Conservation (phyloP, 176 grass and related monocot genomes). For the Saccharum officinarum region DNA sequence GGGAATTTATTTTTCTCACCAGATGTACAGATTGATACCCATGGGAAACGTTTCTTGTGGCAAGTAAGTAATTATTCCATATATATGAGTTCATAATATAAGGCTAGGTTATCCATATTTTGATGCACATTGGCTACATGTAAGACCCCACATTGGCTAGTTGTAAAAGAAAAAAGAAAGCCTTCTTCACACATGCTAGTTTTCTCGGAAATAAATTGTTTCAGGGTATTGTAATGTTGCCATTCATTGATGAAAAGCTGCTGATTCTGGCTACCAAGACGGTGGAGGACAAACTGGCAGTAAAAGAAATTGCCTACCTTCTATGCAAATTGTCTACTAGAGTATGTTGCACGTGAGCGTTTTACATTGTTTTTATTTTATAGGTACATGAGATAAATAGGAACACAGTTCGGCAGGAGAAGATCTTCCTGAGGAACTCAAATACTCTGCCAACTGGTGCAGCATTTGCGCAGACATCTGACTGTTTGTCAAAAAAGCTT, state of each 20-base stretch:
- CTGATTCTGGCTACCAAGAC: conserved; percentile 40
- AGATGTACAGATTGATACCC: conserved; percentile 58
- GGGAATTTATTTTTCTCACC: neutral
- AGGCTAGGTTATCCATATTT: neutral
- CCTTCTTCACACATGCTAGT: neutral
- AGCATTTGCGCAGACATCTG: neutral
- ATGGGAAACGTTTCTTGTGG: conserved; percentile 56
- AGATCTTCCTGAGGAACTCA: conserved; percentile 45
- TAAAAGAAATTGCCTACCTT: conserved; percentile 25
- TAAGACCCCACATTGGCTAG: too few species aligned
- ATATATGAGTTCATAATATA: neutral
- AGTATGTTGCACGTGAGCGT: neutral
- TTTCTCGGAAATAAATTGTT: conserved; percentile 8
- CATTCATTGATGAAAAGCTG: conserved; percentile 55
- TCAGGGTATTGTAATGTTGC: conserved; percentile 45
- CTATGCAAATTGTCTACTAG: neutral
- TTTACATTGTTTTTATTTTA: neutral
- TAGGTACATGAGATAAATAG: conserved; percentile 46
- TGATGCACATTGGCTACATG: neutral
- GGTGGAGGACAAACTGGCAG: conserved; percentile 37
- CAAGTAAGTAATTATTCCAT: conserved; percentile 41
- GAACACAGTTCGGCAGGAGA: conserved; percentile 43
- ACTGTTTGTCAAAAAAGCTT: neutral
- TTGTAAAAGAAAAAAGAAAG: too few species aligned
- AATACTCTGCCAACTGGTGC: neutral